Base-by-base conservation (phyloP, 2,329 filamentous ascomycete genomes). In the Thielaviopsis punctulata region DNA sequence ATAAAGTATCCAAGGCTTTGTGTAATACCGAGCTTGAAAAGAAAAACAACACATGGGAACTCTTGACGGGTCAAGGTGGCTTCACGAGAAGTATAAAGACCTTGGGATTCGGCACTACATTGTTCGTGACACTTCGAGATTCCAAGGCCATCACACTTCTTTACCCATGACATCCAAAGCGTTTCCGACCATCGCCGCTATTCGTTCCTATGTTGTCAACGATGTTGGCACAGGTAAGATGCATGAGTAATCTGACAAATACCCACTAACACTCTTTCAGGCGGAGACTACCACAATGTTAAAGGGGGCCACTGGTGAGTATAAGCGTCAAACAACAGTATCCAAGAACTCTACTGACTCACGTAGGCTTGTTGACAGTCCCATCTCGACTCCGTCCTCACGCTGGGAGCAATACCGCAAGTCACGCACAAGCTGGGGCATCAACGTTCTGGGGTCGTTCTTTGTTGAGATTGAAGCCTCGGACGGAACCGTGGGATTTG, bases 401-500 rank as follows among this genome's bases (percentile, higher is more conserved):
- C 77, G 80, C 66, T 95, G 89, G 77, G 85, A 92, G 58, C 73
- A 89, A 60, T 95, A 94, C 67, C 80, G 88, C 58, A 79, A 82
- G 56, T 95, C 88, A 36, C 76, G 89, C 60, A 95, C 88, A 12
- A 88, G 82, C 64, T 95, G 87, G 86, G 89, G 89, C 36, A 95
- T 95, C 73, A 95, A 95, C 61, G 88, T 95, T 7, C 70, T 95
- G 23, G 89, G 89, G 1, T 94, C 88, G 0, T 94, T 95, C 68
- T 84, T 88, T 60, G 77, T 95, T 7, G 88, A 95, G 67, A 80
- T 95, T 52, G 86, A 94, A 66, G 84, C 85, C 15, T 82, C 77
- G 7, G 87, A 95, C 70, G 89, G 89, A 58, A 92, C 86, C n/a
- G 84, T 90, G 59, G 89, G 89, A 36, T 92, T 95, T 64, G 89